Evolutionary conservation across 2,329 filamentous ascomycete species (phyloP).

Genomic region (Catunica adiposa): DNA sequence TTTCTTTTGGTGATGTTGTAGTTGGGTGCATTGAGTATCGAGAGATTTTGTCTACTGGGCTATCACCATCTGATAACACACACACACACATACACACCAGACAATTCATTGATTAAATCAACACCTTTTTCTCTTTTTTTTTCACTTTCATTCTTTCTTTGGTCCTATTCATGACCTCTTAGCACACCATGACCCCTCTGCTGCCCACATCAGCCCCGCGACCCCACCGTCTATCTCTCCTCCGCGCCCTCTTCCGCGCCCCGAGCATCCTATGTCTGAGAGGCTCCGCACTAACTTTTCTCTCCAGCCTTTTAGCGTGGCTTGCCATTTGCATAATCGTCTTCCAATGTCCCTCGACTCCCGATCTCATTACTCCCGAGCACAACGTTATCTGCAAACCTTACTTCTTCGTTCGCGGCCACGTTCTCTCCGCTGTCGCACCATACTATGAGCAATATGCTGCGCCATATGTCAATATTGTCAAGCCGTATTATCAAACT

Average conservation of each 20-base stretch:
- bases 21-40: no score
- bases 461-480: slow-evolving; percentile 62
- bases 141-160: background rate
- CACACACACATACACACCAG: no score
- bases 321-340: slow-evolving; percentile 66
- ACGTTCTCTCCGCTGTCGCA: slow-evolving; percentile 54
- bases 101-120: no score
- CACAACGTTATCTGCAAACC: slow-evolving; percentile 61
- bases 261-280: background rate
- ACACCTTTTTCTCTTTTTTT: background rate
- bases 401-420: slow-evolving; percentile 51
- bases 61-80: no score
- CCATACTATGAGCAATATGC: slow-evolving; percentile 80
- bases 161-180: background rate
- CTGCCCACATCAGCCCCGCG: background rate
- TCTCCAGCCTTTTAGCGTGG: slow-evolving; percentile 59
- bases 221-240: background rate
- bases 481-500: slow-evolving; percentile 56
- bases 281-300: background rate
- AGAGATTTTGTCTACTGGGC: no score
- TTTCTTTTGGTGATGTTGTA: no score
- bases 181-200: background rate
- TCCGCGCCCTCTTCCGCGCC: background rate
- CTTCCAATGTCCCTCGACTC: slow-evolving; percentile 62
- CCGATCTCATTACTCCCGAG: slow-evolving; percentile 53